Percentiles rank a stretch among this genome's conserved stretches.
Evolutionary conservation across 2,329 filamentous ascomycete species (phyloP).

Genomic region (Beauveria scarabaeidicola): DNA sequence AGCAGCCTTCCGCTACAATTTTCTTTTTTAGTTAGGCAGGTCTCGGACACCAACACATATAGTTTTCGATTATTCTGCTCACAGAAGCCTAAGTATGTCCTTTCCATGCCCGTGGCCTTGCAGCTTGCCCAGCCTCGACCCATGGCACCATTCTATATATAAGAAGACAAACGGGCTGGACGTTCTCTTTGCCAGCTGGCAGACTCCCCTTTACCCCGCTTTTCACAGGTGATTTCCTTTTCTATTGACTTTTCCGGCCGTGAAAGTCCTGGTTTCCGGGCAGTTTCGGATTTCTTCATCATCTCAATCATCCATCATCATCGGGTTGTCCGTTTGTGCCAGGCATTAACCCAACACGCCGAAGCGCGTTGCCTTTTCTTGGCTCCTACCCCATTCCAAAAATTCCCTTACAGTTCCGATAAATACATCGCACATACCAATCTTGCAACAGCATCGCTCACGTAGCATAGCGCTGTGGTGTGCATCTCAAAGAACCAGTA

Average conservation of each 20-base stretch:
- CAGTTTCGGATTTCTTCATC: not conserved
- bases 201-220: conserved; percentile 4
- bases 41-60: not conserved
- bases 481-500: not conserved
- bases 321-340: not conserved
- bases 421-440: too few species aligned
- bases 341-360: not conserved
- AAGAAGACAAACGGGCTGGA: not conserved
- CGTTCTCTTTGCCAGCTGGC: conserved; percentile 9
- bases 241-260: not conserved
- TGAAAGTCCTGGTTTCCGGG: not conserved
- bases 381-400: too few species aligned
- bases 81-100: not conserved
- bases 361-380: too few species aligned
- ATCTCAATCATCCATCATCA: not conserved
- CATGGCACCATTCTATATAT: not conserved
- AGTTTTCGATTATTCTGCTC: not conserved
- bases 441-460: not conserved
- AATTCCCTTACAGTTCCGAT: not conserved
- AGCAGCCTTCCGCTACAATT: not conserved
- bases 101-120: not conserved
- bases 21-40: not conserved
- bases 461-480: not conserved
- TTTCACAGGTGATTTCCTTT: not conserved
- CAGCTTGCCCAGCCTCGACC: not conserved